Evolutionary conservation across 2,329 filamentous ascomycete genomes (phyloP), one percentile per base, ranked within the genome.

Genomic region (Gnomoniopsis smithogilvyi): DNA sequence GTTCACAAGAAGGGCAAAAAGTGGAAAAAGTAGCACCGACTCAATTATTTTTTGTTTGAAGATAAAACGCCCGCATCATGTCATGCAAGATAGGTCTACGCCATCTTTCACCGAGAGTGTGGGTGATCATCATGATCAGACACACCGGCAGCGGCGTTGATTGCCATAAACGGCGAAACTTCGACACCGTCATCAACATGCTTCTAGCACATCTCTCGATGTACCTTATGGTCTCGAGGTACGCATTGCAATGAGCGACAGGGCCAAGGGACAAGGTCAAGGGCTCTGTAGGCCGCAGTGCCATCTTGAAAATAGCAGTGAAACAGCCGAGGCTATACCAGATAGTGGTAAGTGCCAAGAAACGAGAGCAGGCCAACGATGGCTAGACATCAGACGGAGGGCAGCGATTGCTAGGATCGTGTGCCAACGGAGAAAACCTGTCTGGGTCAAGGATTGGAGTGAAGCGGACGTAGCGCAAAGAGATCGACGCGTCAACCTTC

Each of bases 401-500:
- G 21, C 51, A 34, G 47, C 46, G 46, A 51, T 49, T 41, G 47
- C 41, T 49, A 33, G 45, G 30, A n/a, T 41, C 26, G 33, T 46
- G n/a, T 30, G 36, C 38, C 51, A 36, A 43, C 49, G 41, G 14
- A 38, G 49, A 30, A 21, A 22, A 10, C 12, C 30, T 51, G 17
- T 51, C 36, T 45, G 12, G 17, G 38, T 38, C 49, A 51, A 46
- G 45, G 45, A 54, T 24, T 21, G 21, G 24, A 38, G 34, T 22
- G n/a, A 21, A 38, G 49, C 56, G 54, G 50, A 24, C 22, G 17
- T 26, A 4, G 46, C 54, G 26, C 24, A 26, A 24, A 34, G 14
- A 21, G 55, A 58, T 61, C 59, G 43, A 43, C 59, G 47, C 55
- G 51, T 54, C 48, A 58, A 58, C 47, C 51, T 53, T 61, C 59